These are phyloP conservation scores for Celoporthe dispersa DNA, from an alignment of 2,329 filamentous ascomycete species.

Conservation along the genomic window DNA sequence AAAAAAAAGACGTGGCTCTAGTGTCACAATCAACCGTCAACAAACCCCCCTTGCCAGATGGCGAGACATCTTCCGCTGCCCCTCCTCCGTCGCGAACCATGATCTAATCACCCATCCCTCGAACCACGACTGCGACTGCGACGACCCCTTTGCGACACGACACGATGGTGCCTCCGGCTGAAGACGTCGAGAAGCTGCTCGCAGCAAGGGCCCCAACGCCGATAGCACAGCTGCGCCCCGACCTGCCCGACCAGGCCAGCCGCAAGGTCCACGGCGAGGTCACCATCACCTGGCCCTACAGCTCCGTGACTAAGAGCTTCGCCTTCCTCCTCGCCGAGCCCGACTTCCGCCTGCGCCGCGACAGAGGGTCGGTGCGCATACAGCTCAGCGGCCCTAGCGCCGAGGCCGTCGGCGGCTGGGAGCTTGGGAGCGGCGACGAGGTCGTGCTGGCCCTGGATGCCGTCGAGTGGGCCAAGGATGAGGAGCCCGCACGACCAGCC, in stretches of 20 bases:
- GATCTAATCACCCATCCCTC: slow-evolving; percentile 33
- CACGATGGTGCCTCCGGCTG: slow-evolving; percentile 33
- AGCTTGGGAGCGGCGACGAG: slow-evolving; percentile 78
- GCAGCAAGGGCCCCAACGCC: slow-evolving; percentile 44
- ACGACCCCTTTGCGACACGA: slow-evolving; percentile 19
- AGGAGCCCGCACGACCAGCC: slow-evolving; percentile 50
- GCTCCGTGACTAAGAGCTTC: slow-evolving; percentile 72
- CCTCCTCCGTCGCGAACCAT: slow-evolving; percentile 19
- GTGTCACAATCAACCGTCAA: neutral
- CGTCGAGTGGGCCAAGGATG: slow-evolving; percentile 65
- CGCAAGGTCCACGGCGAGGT: slow-evolving; percentile 70
- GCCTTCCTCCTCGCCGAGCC: slow-evolving; percentile 83
- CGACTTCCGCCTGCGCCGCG: slow-evolving; percentile 78
- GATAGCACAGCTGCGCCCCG: slow-evolving; percentile 60
- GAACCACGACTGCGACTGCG: slow-evolving; percentile 27
- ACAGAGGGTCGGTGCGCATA: slow-evolving; percentile 79
- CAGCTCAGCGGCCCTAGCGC: slow-evolving; percentile 75
- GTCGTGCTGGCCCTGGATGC: slow-evolving; percentile 72
- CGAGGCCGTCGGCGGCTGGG: slow-evolving; percentile 66
- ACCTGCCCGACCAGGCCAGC: slow-evolving; percentile 45
- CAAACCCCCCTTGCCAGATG: neutral
- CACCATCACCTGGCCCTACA: slow-evolving; percentile 91
- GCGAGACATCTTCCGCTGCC: slow-evolving; percentile 10
- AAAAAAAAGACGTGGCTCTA: neutral
- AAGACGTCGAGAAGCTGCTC: slow-evolving; percentile 31